Evolutionary conservation across 345 rosid genomes (phyloP), one percentile per base, ranked within the genome.

Genomic region (Arabis hirsuta): DNA sequence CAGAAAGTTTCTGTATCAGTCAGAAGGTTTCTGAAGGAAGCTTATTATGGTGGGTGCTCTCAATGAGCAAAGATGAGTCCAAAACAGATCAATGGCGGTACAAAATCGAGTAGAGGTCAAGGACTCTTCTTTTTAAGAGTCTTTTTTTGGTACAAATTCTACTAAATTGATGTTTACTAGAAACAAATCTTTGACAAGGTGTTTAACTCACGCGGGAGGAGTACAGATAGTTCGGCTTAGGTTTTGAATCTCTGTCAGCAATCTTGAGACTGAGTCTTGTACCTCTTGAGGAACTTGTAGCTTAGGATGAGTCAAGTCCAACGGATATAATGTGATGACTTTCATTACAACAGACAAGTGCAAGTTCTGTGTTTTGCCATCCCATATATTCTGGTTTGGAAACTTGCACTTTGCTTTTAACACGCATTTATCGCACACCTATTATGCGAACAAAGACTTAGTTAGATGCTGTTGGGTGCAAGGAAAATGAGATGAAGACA

Each of bases 361-460:
- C 67, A 92, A 71, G 74, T 32, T 75, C 69, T 80, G 78, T 34
- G 74, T 61, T 50, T 79, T 79, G 51, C 69, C 73, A n/a, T 67
- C 71, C 88, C 88, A 78, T 6, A 86, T 80, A 43, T 70, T 73
- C 69, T 86, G 83, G 74, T 88, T 87, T 38, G 75, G 89, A 76
- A 78, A 82, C 81, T 77, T 79, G 79, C 97, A 92, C 3, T 85
- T 85, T 19, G 78, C 81, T 76, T 79, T 86, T 66, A 90, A 52
- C 29, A 62, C 71, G 69, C 98, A 92, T 71, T 62, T 82, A 52
- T 71, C 34, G 26, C 98, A 92, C n/a, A 92, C 93, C 98, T 92
- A 79, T 57, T 57, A 67, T 32, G 44, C 78, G 11, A 52, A 67
- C 13, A 41, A 24, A 43, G 27, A 54, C 39, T 76, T 39, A 6